phyloP scores from a whole-genome alignment of 257 asterid species.

The Primulina huaijiensis region DNA sequence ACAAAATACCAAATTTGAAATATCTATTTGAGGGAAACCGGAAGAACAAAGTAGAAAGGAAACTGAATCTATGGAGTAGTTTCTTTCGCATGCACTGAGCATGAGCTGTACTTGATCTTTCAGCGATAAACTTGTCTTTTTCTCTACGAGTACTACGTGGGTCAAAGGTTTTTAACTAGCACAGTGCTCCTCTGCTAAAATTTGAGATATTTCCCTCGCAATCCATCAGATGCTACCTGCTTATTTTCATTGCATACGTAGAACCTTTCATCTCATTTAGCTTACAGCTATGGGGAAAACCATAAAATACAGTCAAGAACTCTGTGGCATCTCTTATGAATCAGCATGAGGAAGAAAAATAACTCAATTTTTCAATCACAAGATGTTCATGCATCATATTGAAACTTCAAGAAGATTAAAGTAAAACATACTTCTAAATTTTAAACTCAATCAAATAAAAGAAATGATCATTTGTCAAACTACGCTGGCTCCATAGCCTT shows the following conservation, averaged over 20 bases:
- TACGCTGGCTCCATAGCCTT: constrained; percentile 13
- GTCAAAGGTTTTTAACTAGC: constrained; percentile 1
- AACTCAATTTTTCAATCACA: background rate
- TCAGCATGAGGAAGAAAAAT: constrained; percentile 12
- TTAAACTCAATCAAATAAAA: constrained; percentile 7
- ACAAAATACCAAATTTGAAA: constrained; percentile 10
- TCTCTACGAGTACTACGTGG: constrained; percentile 5
- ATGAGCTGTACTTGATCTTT: constrained; percentile 14
- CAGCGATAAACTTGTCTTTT: constrained; percentile 12
- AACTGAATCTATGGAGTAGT: background rate
- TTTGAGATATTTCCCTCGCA: background rate
- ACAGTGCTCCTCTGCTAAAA: background rate
- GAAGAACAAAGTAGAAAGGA: background rate
- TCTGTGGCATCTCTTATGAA: constrained; percentile 10
- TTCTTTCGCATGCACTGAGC: constrained; percentile 6
- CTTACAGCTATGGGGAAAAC: background rate
- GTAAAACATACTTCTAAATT: background rate
- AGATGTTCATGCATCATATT: constrained; percentile 2
- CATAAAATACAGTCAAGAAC: background rate
- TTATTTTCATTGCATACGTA: background rate
- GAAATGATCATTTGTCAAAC: constrained; percentile 10
- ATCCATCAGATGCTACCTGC: background rate
- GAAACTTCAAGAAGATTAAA: constrained; percentile 14
- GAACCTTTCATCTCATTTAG: background rate
- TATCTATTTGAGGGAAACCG: background rate